Conservation (phyloP, 441 rosid species). For the Daphne laureola region DNA sequence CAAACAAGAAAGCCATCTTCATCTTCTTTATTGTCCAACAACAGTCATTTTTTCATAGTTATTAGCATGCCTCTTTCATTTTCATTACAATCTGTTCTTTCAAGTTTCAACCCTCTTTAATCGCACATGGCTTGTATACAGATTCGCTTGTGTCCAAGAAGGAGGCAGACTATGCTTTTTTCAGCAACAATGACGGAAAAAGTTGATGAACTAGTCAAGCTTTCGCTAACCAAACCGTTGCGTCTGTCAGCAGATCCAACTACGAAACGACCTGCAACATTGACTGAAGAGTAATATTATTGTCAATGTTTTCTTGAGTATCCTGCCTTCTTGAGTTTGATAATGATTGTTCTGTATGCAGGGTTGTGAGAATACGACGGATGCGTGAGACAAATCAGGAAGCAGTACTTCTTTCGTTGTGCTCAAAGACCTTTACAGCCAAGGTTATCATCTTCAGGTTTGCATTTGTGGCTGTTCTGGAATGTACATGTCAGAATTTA, state of each 20-base stretch:
- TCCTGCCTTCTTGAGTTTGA: conserved; percentile 6
- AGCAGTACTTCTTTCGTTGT: conserved; percentile 89
- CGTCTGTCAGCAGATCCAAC: conserved; percentile 95
- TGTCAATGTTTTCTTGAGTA: conserved; percentile 6
- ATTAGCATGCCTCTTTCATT: no score
- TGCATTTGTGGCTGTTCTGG: not conserved
- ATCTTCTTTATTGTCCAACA: no score
- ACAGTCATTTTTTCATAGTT: no score
- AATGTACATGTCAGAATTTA: not conserved
- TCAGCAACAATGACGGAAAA: conserved; percentile 98
- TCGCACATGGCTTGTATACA: conserved; percentile 20
- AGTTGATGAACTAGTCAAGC: conserved; percentile 83
- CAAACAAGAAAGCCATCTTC: no score
- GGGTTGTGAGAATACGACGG: conserved; percentile 91
- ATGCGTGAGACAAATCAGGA: conserved; percentile 86
- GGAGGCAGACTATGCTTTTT: conserved; percentile 95
- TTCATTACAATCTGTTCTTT: no score
- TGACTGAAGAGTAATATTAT: conserved; percentile 76
- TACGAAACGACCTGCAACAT: conserved; percentile 72
- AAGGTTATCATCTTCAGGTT: conserved; percentile 92
- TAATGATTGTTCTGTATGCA: conserved; percentile 18
- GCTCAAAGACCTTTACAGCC: conserved; percentile 77
- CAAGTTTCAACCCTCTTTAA: no score
- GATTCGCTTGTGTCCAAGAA: conserved; percentile 87
- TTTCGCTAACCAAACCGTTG: conserved; percentile 76